Percentiles rank a stretch among this genome's conserved stretches.
Conservation (phyloP, 441 rosid species). For the Adansonia gregorii region DNA sequence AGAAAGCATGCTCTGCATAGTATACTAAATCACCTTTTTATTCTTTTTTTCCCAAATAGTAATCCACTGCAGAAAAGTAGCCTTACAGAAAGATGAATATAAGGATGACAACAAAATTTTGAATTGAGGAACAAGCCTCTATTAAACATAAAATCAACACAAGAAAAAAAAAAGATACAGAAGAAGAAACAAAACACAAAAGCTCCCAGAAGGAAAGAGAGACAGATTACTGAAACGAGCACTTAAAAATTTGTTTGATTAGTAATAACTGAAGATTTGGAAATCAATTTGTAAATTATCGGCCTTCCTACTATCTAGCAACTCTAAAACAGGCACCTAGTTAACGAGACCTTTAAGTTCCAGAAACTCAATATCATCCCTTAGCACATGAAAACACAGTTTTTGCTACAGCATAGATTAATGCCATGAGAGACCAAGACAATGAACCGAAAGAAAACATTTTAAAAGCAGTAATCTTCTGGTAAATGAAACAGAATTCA, state of each 20-base stretch:
- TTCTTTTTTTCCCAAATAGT: not conserved
- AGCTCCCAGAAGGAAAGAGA: not conserved
- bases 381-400: not conserved
- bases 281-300: not conserved
- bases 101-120: slow-evolving; percentile 1
- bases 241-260: not conserved
- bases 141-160: not conserved
- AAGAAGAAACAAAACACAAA: not conserved
- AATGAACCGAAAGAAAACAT: no score
- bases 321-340: not conserved
- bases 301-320: not conserved
- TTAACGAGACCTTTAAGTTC: not conserved
- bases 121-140: not conserved
- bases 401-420: not conserved
- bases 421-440: not conserved
- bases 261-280: not conserved
- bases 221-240: not conserved
- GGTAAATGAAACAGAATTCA: not conserved
- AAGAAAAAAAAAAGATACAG: not conserved
- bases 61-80: not conserved
- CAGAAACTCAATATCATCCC: not conserved
- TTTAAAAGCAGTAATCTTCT: not conserved
- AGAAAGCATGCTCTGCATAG: not conserved
- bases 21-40: not conserved
- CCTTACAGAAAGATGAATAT: not conserved